Evolutionary conservation across 106 monocot species (phyloP).

Genomic region (Phalaenopsis aphrodite): DNA sequence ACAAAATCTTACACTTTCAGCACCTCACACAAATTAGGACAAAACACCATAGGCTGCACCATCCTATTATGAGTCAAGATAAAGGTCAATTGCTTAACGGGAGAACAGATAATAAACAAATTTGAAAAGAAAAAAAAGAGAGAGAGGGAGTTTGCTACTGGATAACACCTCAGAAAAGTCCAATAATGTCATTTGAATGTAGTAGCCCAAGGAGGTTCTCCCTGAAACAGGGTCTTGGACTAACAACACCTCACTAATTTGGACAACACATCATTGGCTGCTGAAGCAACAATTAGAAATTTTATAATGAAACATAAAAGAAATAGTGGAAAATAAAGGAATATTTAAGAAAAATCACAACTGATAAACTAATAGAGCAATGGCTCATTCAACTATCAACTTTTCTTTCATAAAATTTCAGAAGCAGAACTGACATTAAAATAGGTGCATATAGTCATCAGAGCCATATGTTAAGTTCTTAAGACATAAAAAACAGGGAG

Average conservation of each 20-base stretch:
- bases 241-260: background rate
- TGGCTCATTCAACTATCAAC: background rate
- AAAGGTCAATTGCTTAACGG: no score
- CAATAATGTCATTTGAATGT: conserved; percentile 17
- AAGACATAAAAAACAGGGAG: background rate
- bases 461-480: background rate
- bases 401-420: background rate
- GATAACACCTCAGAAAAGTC: conserved; percentile 12
- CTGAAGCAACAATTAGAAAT: background rate
- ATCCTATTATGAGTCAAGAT: no score
- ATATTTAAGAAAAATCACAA: background rate
- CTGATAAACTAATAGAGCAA: background rate
- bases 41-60: no score
- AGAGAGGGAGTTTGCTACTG: no score
- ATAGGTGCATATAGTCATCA: background rate
- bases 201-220: conserved; percentile 20
- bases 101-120: no score
- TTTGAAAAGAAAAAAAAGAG: no score
- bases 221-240: conserved; percentile 5
- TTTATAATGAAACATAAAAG: background rate
- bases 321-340: background rate
- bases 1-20: no score
- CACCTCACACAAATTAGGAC: no score
- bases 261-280: conserved; percentile 1
- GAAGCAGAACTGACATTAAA: conserved; percentile 1